Evolutionary conservation across 108 stramenopile genomes (phyloP), one percentile per base, ranked within the genome.

Genomic region (Skeletonema menzelii): DNA sequence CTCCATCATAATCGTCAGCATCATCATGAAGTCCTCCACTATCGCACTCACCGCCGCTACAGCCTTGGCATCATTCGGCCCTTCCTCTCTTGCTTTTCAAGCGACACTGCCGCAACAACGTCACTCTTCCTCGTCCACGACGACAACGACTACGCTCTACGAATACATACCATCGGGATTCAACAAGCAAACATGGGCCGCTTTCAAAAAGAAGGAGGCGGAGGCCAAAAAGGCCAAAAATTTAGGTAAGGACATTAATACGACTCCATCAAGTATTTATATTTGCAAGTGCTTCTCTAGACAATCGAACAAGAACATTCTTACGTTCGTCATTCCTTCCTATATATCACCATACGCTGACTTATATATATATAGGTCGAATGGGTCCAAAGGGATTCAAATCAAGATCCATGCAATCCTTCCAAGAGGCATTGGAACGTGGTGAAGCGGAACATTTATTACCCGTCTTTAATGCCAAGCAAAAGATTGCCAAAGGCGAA

Each of bases 151-250:
- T 5, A 37, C 77, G 26, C 73, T 84, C 59, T 77, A 67, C 78
- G 86, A 70, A 37, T 93, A 93, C 78, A 88, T 93, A 49, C 92
- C 92, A 11, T 69, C 79, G 4, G 93, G 93, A n/a, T 91, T 94
- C 76, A 94, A 88, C 32, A 75, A 84, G 22, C 88, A 87, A 44
- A 74, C 80, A 13, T 91, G 87, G 86, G 80, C 77, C 28, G 86
- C 84, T 17, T 89, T 89, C 85, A 73, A 79, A 61, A 40, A 20
- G 2, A 86, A 88, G 76, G 88, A 73, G 56, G 60, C 49, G 57
- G 81, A 65, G 81, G 89, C 70, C 68, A 79, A 82, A 55, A 69
- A 72, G 35, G 72, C 70, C 37, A 73, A 72, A 55, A 73, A 73
- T 17, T 56, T 87, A 20, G 81, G 86, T n/a, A 47, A 32, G 31